Base-by-base conservation (phyloP, 2,329 filamentous ascomycete genomes). In the Ceratocystis ficicola region DNA sequence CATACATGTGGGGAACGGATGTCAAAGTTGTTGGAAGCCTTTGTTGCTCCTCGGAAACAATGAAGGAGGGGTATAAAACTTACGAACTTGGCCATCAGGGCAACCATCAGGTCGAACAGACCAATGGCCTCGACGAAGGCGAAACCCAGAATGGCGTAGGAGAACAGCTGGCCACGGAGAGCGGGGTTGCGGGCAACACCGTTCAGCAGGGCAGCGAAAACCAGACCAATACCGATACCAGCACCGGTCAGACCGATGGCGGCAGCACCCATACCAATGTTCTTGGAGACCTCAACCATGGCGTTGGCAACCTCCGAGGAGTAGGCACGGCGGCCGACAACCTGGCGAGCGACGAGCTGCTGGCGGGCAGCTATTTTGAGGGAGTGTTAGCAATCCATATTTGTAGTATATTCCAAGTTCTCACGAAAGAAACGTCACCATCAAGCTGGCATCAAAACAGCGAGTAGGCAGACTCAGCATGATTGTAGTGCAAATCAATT, bases 101-200 rank as follows among this genome's bases (percentile, higher is more conserved):
- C 88, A 90, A 91, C 85, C 88, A 91, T 91, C 76, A 90, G 86
- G 76, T 90, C 87, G 86, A 90, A 90, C 76, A 90, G 86, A 87
- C 87, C 88, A 74, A 89, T 90, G 81, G 90, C 89, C 79, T 94
- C 90, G 79, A 92, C 89, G 87, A 94, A 94, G 77, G 89, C 90
- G 83, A 94, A 94, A 83, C 90, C 89, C 77, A 94, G 83, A 88
- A 94, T 93, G 85, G 89, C 89, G 82, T 94, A 93, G 73, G 88
- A 89, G 88, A 94, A 95, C 76, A 95, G 89, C 86, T 95, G 90
- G 78, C 89, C 90, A 82, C 89, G 88, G 82, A 95, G 89, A 76
- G 88, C 88, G 76, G 90, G 90, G 89, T 95, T 95, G 83, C 90
- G 89, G 83, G 90, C 89, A 78, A 94, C 89, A 81, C 86, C 86